phyloP scores from a whole-genome alignment of 805 yeast genomes.

The Wickerhamomyces bisporus region DNA sequence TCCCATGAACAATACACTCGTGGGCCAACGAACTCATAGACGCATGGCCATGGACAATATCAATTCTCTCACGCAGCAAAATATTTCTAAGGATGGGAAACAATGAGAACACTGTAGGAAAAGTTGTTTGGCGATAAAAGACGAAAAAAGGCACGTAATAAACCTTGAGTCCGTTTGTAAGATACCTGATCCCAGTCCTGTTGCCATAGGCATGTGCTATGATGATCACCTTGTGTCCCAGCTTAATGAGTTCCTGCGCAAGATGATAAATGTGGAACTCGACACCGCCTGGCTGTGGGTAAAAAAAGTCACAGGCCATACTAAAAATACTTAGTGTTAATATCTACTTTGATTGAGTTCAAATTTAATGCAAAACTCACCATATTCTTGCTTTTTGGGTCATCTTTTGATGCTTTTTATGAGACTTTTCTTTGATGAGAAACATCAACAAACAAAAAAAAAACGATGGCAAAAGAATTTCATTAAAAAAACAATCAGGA shows the following conservation, averaged over 20 bases:
- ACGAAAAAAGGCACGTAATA: constrained; percentile 83
- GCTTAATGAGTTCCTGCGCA: constrained; percentile 70
- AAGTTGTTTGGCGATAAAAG: constrained; percentile 76
- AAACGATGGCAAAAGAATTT: too few relatives aligned
- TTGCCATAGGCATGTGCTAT: constrained; percentile 86
- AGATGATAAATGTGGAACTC: constrained; percentile 92
- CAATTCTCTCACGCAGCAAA: constrained; percentile 76
- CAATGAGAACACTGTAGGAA: constrained; percentile 85
- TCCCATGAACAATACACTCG: constrained; percentile 87
- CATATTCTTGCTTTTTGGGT: neutral
- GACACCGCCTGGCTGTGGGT: constrained; percentile 98
- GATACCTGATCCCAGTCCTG: constrained; percentile 73
- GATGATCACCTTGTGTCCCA: constrained; percentile 82
- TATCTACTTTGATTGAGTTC: too few relatives aligned
- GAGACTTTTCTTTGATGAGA: too few relatives aligned
- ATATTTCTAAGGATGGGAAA: constrained; percentile 85
- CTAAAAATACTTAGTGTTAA: constrained; percentile 24
- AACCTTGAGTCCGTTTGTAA: constrained; percentile 89
- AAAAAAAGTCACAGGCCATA: constrained; percentile 96
- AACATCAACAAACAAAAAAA: neutral
- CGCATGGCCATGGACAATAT: constrained; percentile 94
- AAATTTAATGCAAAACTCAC: neutral
- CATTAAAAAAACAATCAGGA: neutral
- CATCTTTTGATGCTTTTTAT: too few relatives aligned
- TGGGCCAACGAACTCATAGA: constrained; percentile 81